Evolutionary conservation across 225 moss, liverwort and hornwort species (phyloP).

Genomic region (Anthoceros angustus): DNA sequence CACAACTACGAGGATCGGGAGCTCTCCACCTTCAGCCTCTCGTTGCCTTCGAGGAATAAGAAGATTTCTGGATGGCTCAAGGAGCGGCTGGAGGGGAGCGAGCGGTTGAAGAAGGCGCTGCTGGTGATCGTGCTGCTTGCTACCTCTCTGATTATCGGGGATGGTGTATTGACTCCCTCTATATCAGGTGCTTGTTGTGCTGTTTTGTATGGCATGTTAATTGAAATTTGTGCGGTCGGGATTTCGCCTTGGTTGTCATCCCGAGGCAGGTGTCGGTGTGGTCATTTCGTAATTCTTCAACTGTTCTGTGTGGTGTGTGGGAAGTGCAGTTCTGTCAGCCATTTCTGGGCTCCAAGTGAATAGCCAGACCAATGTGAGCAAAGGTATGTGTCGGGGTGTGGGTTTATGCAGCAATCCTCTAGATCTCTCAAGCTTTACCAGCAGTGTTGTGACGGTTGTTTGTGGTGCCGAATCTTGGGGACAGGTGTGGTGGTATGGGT

Average conservation of each 20-base stretch:
- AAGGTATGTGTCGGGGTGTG: too few relatives aligned
- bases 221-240: too few relatives aligned
- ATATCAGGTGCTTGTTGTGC: constrained; percentile 35
- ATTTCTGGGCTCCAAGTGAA: constrained; percentile 36
- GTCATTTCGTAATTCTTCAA: too few relatives aligned
- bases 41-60: constrained; percentile 16
- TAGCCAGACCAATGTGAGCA: too few relatives aligned
- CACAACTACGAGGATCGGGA: constrained; percentile 41
- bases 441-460: too few relatives aligned
- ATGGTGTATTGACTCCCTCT: constrained; percentile 66
- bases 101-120: constrained; percentile 21
- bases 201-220: too few relatives aligned
- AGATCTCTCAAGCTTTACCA: too few relatives aligned
- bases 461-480: too few relatives aligned
- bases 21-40: constrained; percentile 38
- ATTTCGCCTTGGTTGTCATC: too few relatives aligned
- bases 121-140: constrained; percentile 41
- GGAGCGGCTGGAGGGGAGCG: constrained; percentile 26
- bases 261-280: too few relatives aligned
- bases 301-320: not conserved
- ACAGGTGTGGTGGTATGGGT: constrained; percentile 44
- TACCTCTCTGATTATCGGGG: constrained; percentile 64
- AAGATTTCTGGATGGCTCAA: constrained; percentile 30
- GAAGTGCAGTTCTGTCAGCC: constrained; percentile 38
- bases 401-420: too few relatives aligned